Percentiles rank a stretch among this genome's conserved stretches.
Evolutionary conservation across 768 basidiomycete genomes (phyloP).

Genomic region (Xerocomus brunneocitrinus): DNA sequence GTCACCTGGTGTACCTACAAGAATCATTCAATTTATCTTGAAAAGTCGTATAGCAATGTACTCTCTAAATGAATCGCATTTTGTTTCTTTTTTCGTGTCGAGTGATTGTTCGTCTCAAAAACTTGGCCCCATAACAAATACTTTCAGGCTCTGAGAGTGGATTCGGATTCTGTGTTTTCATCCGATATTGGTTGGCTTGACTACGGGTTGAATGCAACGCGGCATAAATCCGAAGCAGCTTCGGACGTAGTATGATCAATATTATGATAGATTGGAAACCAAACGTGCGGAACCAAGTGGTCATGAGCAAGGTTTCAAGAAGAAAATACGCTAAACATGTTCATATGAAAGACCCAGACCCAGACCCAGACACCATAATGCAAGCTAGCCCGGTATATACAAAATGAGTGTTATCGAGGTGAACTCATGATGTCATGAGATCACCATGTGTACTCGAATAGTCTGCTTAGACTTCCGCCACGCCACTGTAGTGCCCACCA

Average conservation of each 20-base stretch:
- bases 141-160: too few relatives aligned
- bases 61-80: neutral
- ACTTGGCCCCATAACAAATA: too few relatives aligned
- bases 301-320: neutral
- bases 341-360: neutral
- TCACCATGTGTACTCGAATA: neutral
- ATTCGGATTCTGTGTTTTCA: too few relatives aligned
- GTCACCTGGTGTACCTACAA: slow-evolving; percentile 68
- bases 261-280: neutral
- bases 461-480: slow-evolving; percentile 22
- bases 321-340: neutral
- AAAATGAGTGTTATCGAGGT: neutral
- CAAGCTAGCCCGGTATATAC: neutral
- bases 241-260: too few relatives aligned
- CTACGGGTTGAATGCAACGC: too few relatives aligned
- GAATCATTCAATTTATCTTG: neutral
- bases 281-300: neutral
- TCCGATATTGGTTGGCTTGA: too few relatives aligned
- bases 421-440: neutral
- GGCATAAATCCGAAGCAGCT: too few relatives aligned
- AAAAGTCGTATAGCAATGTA: neutral
- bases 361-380: neutral
- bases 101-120: too few relatives aligned
- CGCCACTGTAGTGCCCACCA: slow-evolving; percentile 21
- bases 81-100: too few relatives aligned